phyloP scores from a whole-genome alignment of 495 filamentous ascomycete species.

The Neurospora discreta region DNA sequence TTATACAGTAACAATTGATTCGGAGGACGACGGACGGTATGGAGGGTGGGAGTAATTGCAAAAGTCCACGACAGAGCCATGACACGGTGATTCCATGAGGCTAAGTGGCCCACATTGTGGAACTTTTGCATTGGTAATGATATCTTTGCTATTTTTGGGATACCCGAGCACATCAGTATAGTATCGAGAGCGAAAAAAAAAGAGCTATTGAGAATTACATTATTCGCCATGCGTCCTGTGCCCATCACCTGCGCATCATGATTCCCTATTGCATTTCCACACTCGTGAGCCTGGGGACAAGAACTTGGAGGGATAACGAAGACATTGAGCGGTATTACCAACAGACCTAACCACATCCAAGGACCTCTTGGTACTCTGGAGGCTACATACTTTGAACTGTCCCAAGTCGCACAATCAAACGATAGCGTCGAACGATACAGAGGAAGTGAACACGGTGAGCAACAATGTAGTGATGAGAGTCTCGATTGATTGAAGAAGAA shows the following conservation, averaged over 20 bases:
- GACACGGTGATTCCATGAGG: not conserved
- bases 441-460: no score
- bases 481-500: no score
- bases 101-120: not conserved
- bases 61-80: not conserved
- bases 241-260: not conserved
- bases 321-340: not conserved
- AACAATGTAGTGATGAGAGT: no score
- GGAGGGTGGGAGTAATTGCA: not conserved
- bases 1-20: not conserved
- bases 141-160: not conserved
- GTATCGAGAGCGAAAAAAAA: not conserved
- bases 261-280: not conserved
- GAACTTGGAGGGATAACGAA: not conserved
- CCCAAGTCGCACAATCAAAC: not conserved
- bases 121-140: not conserved
- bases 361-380: not conserved
- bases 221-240: not conserved
- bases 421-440: no score
- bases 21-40: not conserved
- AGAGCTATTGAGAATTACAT: not conserved
- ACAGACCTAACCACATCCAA: not conserved
- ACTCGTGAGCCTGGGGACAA: not conserved
- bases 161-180: not conserved
- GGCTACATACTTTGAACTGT: not conserved